phyloP scores from a whole-genome alignment of 2,329 filamentous ascomycete genomes.

The Cladosporium sp. region DNA sequence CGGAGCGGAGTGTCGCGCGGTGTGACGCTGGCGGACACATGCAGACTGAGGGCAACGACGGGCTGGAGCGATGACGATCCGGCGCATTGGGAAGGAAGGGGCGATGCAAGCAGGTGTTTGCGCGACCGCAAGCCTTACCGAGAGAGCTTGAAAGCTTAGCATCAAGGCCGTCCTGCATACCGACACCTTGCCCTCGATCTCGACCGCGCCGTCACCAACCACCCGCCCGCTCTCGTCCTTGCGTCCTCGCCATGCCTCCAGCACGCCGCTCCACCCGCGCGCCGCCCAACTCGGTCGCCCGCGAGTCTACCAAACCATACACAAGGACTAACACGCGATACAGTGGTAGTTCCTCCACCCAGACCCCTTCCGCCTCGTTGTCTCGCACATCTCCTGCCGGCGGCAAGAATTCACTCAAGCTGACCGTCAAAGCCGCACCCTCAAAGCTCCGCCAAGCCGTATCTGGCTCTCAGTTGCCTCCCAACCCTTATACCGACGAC shows the following conservation, averaged over 20 bases:
- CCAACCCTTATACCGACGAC: conserved; percentile 29
- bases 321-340: conserved; percentile 23
- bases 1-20: background rate
- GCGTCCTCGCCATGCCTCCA: conserved; percentile 27
- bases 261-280: conserved; percentile 29
- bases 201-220: background rate
- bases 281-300: conserved; percentile 18
- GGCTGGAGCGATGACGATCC: conserved; percentile 10
- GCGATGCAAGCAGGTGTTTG: background rate
- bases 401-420: conserved; percentile 42
- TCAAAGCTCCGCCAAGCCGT: conserved; percentile 47
- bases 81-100: conserved; percentile 10
- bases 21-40: background rate
- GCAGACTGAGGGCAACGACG: background rate
- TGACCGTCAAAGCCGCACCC: conserved; percentile 49
- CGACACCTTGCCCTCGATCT: background rate
- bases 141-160: background rate
- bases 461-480: conserved; percentile 31
- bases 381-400: conserved; percentile 36
- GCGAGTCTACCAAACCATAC: conserved; percentile 23
- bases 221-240: background rate
- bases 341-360: conserved; percentile 18
- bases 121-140: background rate
- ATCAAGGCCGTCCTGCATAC: background rate
- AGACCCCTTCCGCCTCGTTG: conserved; percentile 26